A percentile compares a stretch with the other conserved stretches of the same genome.
Evolutionary conservation across 345 rosid species (phyloP).

Genomic region (Limnanthes douglasii): DNA sequence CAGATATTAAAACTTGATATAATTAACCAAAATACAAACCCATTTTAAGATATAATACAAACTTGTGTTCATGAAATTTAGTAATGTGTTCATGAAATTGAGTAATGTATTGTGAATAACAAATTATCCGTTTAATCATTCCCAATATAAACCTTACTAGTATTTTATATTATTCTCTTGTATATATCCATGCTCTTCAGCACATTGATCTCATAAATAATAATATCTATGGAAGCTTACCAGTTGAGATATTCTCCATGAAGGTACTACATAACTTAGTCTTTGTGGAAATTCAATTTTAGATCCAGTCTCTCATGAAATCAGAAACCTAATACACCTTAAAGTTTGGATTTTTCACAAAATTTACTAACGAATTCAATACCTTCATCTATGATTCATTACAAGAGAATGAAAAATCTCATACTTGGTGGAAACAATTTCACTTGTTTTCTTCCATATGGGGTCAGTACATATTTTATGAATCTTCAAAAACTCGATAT

Average conservation of each 20-base stretch:
- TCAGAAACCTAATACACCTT: conserved; percentile 34
- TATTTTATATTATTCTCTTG: conserved; percentile 23
- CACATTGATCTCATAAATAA: conserved; percentile 37
- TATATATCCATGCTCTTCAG: conserved; percentile 29
- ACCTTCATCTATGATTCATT: conserved; percentile 24
- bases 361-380: conserved; percentile 28
- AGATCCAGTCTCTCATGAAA: conserved; percentile 35
- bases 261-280: conserved; percentile 34
- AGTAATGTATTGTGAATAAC: conserved; percentile 13
- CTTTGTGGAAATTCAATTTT: conserved; percentile 47
- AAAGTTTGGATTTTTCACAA: conserved; percentile 27
- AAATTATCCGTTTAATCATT: conserved; percentile 24
- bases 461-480: conserved; percentile 13
- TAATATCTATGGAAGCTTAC: conserved; percentile 30
- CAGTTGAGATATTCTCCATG: conserved; percentile 23
- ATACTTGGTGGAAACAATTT: conserved; percentile 35
- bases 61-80: no score
- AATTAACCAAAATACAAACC: no score
- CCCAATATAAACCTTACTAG: conserved; percentile 32
- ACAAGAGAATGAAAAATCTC: conserved; percentile 25
- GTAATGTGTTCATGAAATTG: conserved; percentile 56
- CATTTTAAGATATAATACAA: no score
- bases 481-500: conserved; percentile 29
- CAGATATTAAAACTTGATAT: no score
- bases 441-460: conserved; percentile 34